Conservation (phyloP, 371 early-diverging fungal species). For the Dichotomocladium elegans region DNA sequence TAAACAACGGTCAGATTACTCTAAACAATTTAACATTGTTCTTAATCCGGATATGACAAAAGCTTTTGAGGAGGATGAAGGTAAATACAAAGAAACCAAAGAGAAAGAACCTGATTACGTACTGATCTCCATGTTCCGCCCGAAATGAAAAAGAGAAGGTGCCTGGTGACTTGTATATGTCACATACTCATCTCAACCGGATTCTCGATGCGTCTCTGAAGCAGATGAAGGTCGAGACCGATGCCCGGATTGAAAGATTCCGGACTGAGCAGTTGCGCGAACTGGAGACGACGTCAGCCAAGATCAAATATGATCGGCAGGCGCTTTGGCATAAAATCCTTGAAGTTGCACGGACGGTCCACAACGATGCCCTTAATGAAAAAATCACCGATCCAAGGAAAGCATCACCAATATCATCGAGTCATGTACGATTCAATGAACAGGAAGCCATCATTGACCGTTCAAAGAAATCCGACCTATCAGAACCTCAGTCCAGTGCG, state of each 20-base stretch:
- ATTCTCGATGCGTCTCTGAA: constrained; percentile 16
- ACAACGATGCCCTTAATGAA: constrained; percentile 5
- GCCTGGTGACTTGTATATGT: constrained; percentile 14
- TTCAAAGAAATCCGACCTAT: too few species aligned
- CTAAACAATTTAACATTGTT: constrained; percentile 21
- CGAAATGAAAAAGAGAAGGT: background rate
- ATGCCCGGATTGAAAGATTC: constrained; percentile 23
- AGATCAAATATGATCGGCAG: constrained; percentile 20
- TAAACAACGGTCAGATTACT: constrained; percentile 16
- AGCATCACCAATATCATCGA: background rate
- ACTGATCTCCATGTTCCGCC: background rate
- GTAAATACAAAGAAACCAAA: too few species aligned
- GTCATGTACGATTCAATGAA: constrained; percentile 3
- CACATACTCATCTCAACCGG: constrained; percentile 18
- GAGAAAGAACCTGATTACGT: too few species aligned
- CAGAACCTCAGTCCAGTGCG: too few species aligned
- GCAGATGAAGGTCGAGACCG: constrained; percentile 15
- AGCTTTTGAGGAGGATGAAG: background rate
- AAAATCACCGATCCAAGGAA: background rate
- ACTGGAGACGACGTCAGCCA: constrained; percentile 13
- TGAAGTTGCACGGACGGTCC: constrained; percentile 16
- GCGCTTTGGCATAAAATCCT: constrained; percentile 31
- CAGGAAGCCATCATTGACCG: background rate
- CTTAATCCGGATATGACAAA: constrained; percentile 12
- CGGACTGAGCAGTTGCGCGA: constrained; percentile 16